Conservation (phyloP, 208 protist genomes). For the Wallacemonas rigidus region DNA sequence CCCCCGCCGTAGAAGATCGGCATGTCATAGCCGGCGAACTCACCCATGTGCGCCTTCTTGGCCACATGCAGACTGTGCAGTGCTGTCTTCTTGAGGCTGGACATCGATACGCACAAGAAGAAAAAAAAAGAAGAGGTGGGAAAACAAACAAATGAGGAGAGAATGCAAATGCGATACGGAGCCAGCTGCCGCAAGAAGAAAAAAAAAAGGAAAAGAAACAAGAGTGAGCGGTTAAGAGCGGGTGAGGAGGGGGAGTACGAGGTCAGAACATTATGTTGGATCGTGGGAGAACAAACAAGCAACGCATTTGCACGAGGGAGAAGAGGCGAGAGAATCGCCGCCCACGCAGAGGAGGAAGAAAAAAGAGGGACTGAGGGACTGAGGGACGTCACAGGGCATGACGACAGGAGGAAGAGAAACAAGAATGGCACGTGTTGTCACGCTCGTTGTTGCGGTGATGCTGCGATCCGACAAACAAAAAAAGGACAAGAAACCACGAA, state of each 20-base stretch:
- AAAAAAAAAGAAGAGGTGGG: conserved; percentile 11
- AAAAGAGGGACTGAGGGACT: conserved; percentile 16
- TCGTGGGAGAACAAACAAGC: too few relatives aligned
- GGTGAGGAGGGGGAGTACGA: background rate
- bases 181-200: background rate
- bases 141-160: conserved; percentile 3
- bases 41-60: conserved; percentile 93
- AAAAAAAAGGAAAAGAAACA: conserved; percentile 8
- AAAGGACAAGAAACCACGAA: conserved; percentile 3
- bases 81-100: conserved; percentile 61
- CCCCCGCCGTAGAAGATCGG: conserved; percentile 92
- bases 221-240: background rate
- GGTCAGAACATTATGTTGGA: too few relatives aligned
- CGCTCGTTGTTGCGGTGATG: too few relatives aligned
- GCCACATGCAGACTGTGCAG: conserved; percentile 84
- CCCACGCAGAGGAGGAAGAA: conserved; percentile 1
- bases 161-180: background rate
- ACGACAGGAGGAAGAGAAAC: too few relatives aligned
- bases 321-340: too few relatives aligned
- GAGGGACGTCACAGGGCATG: background rate
- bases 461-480: background rate
- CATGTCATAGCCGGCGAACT: conserved; percentile 96
- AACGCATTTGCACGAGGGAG: too few relatives aligned
- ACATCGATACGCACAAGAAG: conserved; percentile 29
- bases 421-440: too few relatives aligned